Percentiles rank a stretch among this genome's conserved stretches.
Evolutionary conservation across 768 basidiomycete species (phyloP).

Genomic region (Suillus subalutaceus): DNA sequence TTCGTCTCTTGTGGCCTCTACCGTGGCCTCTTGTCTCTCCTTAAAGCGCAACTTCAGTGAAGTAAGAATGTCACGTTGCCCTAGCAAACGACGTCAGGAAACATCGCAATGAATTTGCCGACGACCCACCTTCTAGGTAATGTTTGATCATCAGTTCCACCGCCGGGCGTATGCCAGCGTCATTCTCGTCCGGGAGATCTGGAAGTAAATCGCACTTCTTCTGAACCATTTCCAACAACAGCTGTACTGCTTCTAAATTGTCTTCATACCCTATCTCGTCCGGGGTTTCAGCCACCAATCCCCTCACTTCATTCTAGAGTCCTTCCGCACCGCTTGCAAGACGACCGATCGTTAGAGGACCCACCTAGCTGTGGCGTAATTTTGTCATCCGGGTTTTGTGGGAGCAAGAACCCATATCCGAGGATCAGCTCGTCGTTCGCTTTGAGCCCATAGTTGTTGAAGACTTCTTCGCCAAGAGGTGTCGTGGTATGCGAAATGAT

Average conservation of each 20-base stretch:
- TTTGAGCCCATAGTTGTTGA: slow-evolving; percentile 93
- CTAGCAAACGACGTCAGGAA: slow-evolving; percentile 32
- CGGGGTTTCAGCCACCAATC: slow-evolving; percentile 32
- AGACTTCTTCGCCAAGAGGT: slow-evolving; percentile 56
- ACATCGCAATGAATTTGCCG: not conserved
- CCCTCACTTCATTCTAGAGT: slow-evolving; percentile 59
- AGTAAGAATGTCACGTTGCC: slow-evolving; percentile 60
- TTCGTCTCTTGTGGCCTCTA: slow-evolving; percentile 49
- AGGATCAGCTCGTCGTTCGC: slow-evolving; percentile 89
- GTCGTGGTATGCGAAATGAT: slow-evolving; percentile 57
- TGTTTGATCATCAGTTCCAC: slow-evolving; percentile 66
- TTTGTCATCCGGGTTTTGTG: slow-evolving; percentile 83
- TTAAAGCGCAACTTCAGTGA: slow-evolving; percentile 53
- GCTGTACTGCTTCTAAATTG: slow-evolving; percentile 59
- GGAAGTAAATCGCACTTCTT: slow-evolving; percentile 54
- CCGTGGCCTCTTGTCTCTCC: slow-evolving; percentile 48
- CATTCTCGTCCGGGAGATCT: slow-evolving; percentile 22
- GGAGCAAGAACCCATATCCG: slow-evolving; percentile 87
- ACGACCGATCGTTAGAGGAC: slow-evolving; percentile 48
- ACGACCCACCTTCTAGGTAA: slow-evolving; percentile 62
- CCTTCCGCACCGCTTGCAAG: slow-evolving; percentile 54
- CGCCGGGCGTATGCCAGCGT: slow-evolving; percentile 48
- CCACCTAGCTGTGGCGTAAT: slow-evolving; percentile 80
- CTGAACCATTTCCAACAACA: slow-evolving; percentile 69
- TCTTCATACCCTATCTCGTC: slow-evolving; percentile 49